Percentiles rank a stretch among this genome's conserved stretches.
phyloP scores from a whole-genome alignment of 768 basidiomycete species.

The Rhizopogon salebrosus region DNA sequence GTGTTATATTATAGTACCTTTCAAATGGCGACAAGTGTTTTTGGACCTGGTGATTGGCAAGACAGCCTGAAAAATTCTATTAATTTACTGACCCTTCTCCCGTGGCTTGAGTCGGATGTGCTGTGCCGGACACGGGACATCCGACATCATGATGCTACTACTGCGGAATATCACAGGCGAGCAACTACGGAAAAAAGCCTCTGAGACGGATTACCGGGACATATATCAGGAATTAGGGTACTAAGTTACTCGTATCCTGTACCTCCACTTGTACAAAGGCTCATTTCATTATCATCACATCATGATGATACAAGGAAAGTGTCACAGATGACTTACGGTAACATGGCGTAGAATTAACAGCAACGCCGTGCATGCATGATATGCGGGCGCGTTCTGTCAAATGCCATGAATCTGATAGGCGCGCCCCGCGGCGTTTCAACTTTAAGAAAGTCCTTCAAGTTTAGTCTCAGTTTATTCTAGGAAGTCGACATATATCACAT shows the following conservation, averaged over 20 bases:
- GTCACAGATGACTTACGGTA: neutral
- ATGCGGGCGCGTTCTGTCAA: neutral
- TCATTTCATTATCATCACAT: neutral
- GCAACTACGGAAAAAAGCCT: neutral
- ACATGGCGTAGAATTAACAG: neutral
- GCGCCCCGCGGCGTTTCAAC: neutral
- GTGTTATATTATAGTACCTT: conserved; percentile 2
- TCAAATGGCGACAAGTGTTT: neutral
- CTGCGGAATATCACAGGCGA: no score
- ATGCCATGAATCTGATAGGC: neutral
- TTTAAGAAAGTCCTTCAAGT: no score
- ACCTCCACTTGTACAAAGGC: neutral
- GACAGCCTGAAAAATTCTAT: neutral
- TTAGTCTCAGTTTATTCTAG: no score
- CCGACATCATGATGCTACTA: neutral
- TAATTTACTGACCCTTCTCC: neutral
- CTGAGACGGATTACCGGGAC: neutral
- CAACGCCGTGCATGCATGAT: neutral
- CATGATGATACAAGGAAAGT: neutral
- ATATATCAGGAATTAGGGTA: neutral
- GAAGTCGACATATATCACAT: neutral
- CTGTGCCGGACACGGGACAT: neutral
- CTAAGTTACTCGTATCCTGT: neutral
- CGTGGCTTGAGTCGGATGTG: neutral
- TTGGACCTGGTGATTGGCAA: neutral